phyloP scores from a whole-genome alignment of 1,139 yeast genomes.

The Candida tunisiensis region DNA sequence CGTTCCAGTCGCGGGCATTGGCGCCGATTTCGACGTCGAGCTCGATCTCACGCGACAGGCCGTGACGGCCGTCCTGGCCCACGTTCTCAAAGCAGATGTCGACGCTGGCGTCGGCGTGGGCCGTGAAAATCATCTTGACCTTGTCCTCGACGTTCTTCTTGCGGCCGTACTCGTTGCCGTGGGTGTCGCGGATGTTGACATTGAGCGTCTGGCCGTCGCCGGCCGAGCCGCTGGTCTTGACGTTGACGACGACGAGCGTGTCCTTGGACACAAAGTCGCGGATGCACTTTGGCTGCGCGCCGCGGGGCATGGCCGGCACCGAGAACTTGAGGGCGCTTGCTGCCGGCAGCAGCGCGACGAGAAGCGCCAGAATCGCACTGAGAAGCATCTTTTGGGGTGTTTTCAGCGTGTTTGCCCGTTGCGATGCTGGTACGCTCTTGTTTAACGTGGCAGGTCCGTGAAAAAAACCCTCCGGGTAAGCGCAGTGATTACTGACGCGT shows the following conservation, averaged over 20 bases:
- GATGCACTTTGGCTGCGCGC: slow-evolving; percentile 42
- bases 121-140: slow-evolving; percentile 62
- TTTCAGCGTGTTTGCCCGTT: neutral
- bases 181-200: slow-evolving; percentile 24
- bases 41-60: slow-evolving; percentile 37
- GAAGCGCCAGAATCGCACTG: neutral
- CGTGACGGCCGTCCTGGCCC: slow-evolving; percentile 11
- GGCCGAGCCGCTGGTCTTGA: slow-evolving; percentile 49
- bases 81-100: slow-evolving; percentile 81
- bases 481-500: no score
- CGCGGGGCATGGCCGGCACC: slow-evolving; percentile 16
- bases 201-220: slow-evolving; percentile 80
- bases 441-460: no score
- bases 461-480: no score
- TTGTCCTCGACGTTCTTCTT: slow-evolving; percentile 35
- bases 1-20: slow-evolving; percentile 96
- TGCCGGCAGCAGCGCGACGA: neutral
- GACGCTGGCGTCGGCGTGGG: slow-evolving; percentile 68
- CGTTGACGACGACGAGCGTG: slow-evolving; percentile 71
- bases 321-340: slow-evolving; percentile 18
- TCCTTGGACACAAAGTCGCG: slow-evolving; percentile 80
- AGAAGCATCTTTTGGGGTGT: neutral
- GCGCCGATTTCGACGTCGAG: slow-evolving; percentile 92
- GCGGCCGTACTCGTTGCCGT: slow-evolving; percentile 23
- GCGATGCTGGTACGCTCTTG: no score